Percentiles rank a stretch among this genome's conserved stretches.
Conservation (phyloP, 345 rosid species). For the Nasturtium officinale region DNA sequence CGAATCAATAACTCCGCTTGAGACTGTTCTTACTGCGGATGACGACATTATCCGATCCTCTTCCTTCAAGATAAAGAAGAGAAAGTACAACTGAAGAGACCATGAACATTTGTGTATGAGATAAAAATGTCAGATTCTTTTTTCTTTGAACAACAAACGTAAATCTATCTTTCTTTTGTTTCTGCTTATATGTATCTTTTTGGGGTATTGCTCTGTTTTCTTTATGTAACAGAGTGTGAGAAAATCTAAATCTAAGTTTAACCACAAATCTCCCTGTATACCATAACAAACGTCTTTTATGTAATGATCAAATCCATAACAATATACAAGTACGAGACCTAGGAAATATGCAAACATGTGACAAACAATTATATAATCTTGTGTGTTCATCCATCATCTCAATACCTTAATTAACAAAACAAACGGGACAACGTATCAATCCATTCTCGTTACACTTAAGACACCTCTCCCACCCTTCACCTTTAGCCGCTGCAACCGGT, state of each 20-base stretch:
- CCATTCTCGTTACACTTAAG: constrained; percentile 88
- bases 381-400: constrained; percentile 14
- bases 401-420: constrained; percentile 36
- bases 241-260: constrained; percentile 11
- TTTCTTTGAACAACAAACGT: constrained; percentile 21
- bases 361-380: not conserved
- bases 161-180: constrained; percentile 25
- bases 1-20: constrained; percentile 64
- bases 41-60: constrained; percentile 78
- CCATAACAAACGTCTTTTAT: not conserved
- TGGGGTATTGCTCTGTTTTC: constrained; percentile 19
- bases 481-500: constrained; percentile 44
- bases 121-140: constrained; percentile 11
- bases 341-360: not conserved
- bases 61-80: constrained; percentile 70
- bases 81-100: constrained; percentile 52
- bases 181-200: constrained; percentile 5
- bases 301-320: not conserved
- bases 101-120: constrained; percentile 14
- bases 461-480: constrained; percentile 60
- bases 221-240: not conserved
- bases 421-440: constrained; percentile 70
- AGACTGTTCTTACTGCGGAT: constrained; percentile 54
- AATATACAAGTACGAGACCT: not conserved
- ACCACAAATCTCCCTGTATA: not conserved